Evolutionary conservation across 192 early-diverging fungal genomes (phyloP), one percentile per base, ranked within the genome.

Genomic region (Nowakowskiella sp.): DNA sequence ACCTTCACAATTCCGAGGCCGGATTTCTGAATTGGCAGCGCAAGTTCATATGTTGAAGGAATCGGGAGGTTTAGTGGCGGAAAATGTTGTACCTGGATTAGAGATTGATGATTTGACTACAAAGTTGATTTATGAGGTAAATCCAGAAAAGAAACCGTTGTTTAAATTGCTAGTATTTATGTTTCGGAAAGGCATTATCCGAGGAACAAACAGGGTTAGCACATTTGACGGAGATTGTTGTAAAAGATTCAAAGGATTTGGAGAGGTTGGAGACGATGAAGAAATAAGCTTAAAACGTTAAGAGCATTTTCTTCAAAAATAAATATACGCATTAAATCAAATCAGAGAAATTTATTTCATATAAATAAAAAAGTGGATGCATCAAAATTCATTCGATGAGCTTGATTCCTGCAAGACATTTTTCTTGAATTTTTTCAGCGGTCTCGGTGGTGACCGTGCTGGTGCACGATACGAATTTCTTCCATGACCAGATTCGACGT

Each of bases 11-110:
- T 89, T 91, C 55, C 77, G 87, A 55, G 86, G 88, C 36, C 72
- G 86, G 44, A 57, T 93, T 8, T 86, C 86, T 31, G 88, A 92
- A 51, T 74, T 91, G 23, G 86, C 86, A 80, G 86, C 88, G 24
- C 75, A 86, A 42, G 56, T 86, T 29, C 85, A 89, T 51, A 64
- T 80, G 54, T 71, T 89, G 3, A 84, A 87, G 55, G 84, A 75
- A 36, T 58, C 67, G 30, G 34, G 58, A 21, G 48, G 59, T 45
- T 42, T 69, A 52, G 43, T 72, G 59, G 49, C 55, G 60, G 52
- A 62, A 61, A 13, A 58, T 58, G 25, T 64, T 57, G 51, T 53
- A 62, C 32, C 25, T 58, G 31, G 73, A 6, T 5, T 47, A n/a
- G 22, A 67, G 7, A 56, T 48, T 13, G 65, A 73, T 50, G 76